Evolutionary conservation across 129 eudicot genomes (phyloP), one percentile per base, ranked within the genome.

Genomic region (Arctium lappa): DNA sequence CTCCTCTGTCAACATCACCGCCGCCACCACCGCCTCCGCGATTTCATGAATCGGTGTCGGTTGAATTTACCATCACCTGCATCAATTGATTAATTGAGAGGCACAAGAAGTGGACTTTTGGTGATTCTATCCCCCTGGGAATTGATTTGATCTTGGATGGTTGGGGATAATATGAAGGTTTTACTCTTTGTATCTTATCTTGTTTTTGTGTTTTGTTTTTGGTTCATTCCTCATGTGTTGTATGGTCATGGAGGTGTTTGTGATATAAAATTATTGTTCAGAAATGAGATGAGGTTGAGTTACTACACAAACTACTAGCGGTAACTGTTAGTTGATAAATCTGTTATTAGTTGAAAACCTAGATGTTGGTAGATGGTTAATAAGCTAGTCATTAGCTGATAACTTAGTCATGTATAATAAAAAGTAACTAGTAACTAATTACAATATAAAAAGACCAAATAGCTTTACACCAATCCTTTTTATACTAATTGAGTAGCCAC

Each of bases 1-100:
- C 29, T 80, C 89, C 22, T 82, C 90, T 30, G 71, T 88, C 80
- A 79, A 75, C 62, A 75, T 71, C 63, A 79, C 80, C 27, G 5
- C 86, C 4, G 27, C 86, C 16, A 8, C 73, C 15, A 9, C 75
- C 75, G 42, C 38, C 60, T 4, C 79, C 31, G 71, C 60, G 68
- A 89, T 82, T 73, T 39, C 78, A 37, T 42, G 75, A 66, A 8
- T 77, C 6, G 37, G 80, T 2, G 82, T 75, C 68, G n/a, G 81
- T 76, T 85, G 85, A 79, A 72, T 40, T 33, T 9, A 42, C 18
- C 11, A 22, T 39, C 22, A 70, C 50, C 32, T 62, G 18, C 69
- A 50, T 39, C 81, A 46, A 82, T 81, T 79, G 81, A 72, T 62
- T 53, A 13, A 18, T 6, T 13, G n/a, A 50, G 22, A 50, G 63